Conservation (phyloP, 2,329 filamentous ascomycete genomes). For the Diaporthe batatas region DNA sequence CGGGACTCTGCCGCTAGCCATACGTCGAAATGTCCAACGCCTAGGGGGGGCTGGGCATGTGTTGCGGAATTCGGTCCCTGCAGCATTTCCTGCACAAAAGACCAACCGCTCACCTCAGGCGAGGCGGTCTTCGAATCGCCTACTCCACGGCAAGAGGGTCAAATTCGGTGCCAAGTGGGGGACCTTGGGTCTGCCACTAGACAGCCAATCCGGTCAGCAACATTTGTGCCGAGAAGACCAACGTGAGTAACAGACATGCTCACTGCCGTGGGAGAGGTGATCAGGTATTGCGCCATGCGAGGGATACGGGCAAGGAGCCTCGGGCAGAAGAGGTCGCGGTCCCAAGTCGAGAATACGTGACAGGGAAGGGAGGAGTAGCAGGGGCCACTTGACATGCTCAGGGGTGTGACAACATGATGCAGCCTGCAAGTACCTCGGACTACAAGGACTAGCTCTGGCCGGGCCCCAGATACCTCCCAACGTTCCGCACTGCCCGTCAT, state of each 20-base stretch:
- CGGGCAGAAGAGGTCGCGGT: slow-evolving; percentile 20
- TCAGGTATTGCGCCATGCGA: slow-evolving; percentile 18
- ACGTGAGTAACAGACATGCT: neutral
- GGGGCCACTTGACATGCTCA: slow-evolving; percentile 31
- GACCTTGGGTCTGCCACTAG: slow-evolving; percentile 7
- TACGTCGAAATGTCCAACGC: slow-evolving; percentile 10
- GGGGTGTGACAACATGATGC: slow-evolving; percentile 34
- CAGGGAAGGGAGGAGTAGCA: slow-evolving; percentile 29
- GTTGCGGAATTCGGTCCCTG: slow-evolving; percentile 6
- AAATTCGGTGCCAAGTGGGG: neutral
- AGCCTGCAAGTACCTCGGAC: slow-evolving; percentile 34
- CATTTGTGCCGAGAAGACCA: slow-evolving; percentile 14
- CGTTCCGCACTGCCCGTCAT: slow-evolving; percentile 32
- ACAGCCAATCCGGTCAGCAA: slow-evolving; percentile 8
- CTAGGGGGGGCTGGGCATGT: slow-evolving; percentile 9
- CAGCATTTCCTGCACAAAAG: slow-evolving; percentile 1
- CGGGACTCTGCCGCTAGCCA: slow-evolving; percentile 26
- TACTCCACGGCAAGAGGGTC: neutral
- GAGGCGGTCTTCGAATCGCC: neutral
- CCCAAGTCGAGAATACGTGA: slow-evolving; percentile 30
- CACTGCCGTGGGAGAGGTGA: slow-evolving; percentile 3
- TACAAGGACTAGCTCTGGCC: slow-evolving; percentile 29
- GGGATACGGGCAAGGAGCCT: slow-evolving; percentile 25
- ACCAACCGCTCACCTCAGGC: neutral
- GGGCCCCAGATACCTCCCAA: slow-evolving; percentile 22